Evolutionary conservation across 306 rosid genomes (phyloP), one percentile per base, ranked within the genome.

Genomic region (Castanea mollissima): DNA sequence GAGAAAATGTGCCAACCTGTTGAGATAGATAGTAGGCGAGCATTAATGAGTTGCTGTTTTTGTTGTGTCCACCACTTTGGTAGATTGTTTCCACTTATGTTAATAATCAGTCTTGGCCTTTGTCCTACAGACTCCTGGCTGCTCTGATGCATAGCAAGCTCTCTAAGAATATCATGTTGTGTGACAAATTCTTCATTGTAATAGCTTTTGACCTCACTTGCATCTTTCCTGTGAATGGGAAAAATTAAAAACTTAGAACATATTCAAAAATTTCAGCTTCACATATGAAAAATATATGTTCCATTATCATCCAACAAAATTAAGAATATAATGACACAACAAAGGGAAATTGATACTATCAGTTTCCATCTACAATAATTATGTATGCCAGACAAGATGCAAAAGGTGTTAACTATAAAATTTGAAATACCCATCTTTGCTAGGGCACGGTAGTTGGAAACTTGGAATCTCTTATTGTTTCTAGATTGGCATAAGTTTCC

Each of bases 81-180:
- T 78, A 68, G 81, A 38, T 79, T 71, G 44, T 83, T 85, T 82
- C 84, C 86, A 46, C 20, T 62, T 0, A 84, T 72, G 31, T 92
- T 87, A 25, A 94, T 71, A 64, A 83, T 81, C 80, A 91, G 63
- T 76, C 88, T 89, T 74, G 54, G 49, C 79, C 87, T 85, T 58
- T 70, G 75, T 77, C 85, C 85, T 32, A 83, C 52, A 9, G 87
- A 77, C 5, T 73, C 74, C 74, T 29, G 34, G 55, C 31, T 71
- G 76, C 81, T 71, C 74, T 73, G 80, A 54, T 56, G 81, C 58
- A 86, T 84, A 0, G 96, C 97, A 11, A 92, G 86, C 73, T 92
- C 94, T 76, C 94, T 90, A 25, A 92, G 91, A 56, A 89, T 80
- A 78, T 88, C 92, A 79, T 90, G 92, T 74, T 85, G 88, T 71